A percentile compares a stretch with the other conserved stretches of the same genome.
Conservation (phyloP, 768 basidiomycete genomes). For the Suillus brevipes region DNA sequence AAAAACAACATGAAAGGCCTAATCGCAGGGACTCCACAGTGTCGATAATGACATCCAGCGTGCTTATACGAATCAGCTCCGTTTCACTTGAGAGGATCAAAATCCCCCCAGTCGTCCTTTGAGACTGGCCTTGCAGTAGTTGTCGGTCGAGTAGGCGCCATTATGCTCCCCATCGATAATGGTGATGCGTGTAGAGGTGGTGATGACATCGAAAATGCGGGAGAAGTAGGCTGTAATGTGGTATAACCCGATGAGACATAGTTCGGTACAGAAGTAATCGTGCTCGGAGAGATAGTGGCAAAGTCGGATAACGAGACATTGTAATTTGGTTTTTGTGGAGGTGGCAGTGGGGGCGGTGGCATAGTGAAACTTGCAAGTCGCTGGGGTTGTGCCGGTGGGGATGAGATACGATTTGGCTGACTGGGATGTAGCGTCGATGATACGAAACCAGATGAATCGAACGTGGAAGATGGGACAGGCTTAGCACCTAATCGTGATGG, state of each 20-base stretch:
- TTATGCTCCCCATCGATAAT: constrained; percentile 48
- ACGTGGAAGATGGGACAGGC: constrained; percentile 36
- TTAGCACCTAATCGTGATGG: constrained; percentile 43
- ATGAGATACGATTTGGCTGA: constrained; percentile 21
- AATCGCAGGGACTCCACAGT: background rate
- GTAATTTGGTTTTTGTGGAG: constrained; percentile 53
- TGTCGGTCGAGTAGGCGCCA: constrained; percentile 52
- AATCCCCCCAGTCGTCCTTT: constrained; percentile 78
- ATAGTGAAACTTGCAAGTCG: constrained; percentile 15
- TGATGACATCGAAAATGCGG: constrained; percentile 28
- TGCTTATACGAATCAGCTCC: background rate
- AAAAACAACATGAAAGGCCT: background rate
- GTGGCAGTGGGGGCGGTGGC: constrained; percentile 7
- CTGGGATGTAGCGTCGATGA: constrained; percentile 24
- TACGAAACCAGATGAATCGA: constrained; percentile 30
- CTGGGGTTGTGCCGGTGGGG: constrained; percentile 24
- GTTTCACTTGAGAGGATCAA: constrained; percentile 58
- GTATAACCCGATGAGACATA: constrained; percentile 19
- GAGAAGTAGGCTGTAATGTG: constrained; percentile 19
- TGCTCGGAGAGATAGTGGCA: constrained; percentile 20
- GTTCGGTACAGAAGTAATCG: constrained; percentile 14
- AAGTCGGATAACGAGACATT: constrained; percentile 47
- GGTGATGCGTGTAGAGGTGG: constrained; percentile 32
- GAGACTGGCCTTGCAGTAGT: constrained; percentile 47
- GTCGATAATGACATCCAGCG: no score